Base-by-base conservation (phyloP, 306 rosid species). In the Quercus wislizeni region DNA sequence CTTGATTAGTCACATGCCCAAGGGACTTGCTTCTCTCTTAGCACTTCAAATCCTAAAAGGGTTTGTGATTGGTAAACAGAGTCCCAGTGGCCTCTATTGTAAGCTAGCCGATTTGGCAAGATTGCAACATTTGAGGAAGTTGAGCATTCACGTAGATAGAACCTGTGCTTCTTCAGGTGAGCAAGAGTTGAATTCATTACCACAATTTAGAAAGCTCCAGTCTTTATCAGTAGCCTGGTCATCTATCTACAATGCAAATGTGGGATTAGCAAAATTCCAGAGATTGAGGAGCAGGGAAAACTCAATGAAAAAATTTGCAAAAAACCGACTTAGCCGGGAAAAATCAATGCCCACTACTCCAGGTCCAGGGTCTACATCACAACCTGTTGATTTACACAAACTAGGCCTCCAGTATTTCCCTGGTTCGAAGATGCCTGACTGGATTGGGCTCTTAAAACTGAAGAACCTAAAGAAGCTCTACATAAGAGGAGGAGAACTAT, bases 1-100 rank as follows among this genome's bases (percentile, higher is more conserved):
- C 81, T 41, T 82, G 28, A 62, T 76, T 3, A 76, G 65, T 72
- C 27, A 55, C 67, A 82, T 82, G 74, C 81, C 85, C 8, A 71
- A 62, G 18, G 85, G 75, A 38, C 28, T 82, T 1, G 14, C 78
- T 12, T 27, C 0, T 13, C 85, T 82, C 62, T 49, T 23, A 17
- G 41, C 41, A 30, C 78, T 82, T 11, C 69, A 10, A 76, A 52
- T 71, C 55, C 78, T 82, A 0, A 64, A 82, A 25, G 85, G 85
- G 55, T 76, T 82, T 30, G 62, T 82, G 6, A 65, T 76, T 41
- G 51, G 74, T 12, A 25, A 38, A 4, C 14, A 58, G 0, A 69
- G 28, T 6, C 0, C 33, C 0, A 67, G 18, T 21, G 33, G 28
- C 30, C 31, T 15, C 5, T 43, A n/a, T 28, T 82, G 81, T 5